Percentiles rank a stretch among this genome's conserved stretches.
phyloP scores from a whole-genome alignment of 2,329 filamentous ascomycete genomes.

The Hansfordia pulvinata region DNA sequence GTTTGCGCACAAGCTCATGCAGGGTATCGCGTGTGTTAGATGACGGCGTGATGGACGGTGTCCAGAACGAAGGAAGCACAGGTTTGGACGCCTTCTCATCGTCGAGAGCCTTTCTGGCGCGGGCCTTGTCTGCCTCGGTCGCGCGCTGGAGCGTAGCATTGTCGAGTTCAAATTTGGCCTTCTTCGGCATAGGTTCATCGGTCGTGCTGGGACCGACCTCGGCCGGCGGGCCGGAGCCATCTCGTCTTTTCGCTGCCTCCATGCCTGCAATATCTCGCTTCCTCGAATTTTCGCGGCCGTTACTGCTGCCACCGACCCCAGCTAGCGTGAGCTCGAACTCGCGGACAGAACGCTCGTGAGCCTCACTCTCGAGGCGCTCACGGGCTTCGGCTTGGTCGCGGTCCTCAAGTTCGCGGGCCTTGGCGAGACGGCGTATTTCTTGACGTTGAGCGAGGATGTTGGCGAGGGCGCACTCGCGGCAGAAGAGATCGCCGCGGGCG shows the following conservation, averaged over 20 bases:
- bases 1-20: slow-evolving; percentile 41
- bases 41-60: slow-evolving; percentile 67
- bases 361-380: slow-evolving; percentile 53
- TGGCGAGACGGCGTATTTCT: slow-evolving; percentile 75
- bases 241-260: slow-evolving; percentile 20
- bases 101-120: slow-evolving; percentile 56
- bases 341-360: slow-evolving; percentile 52
- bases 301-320: slow-evolving; percentile 33
- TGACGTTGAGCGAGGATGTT: slow-evolving; percentile 87
- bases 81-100: slow-evolving; percentile 59
- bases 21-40: slow-evolving; percentile 44
- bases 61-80: slow-evolving; percentile 80
- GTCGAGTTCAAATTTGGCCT: slow-evolving; percentile 73
- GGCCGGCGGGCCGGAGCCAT: slow-evolving; percentile 10
- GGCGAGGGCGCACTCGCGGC: slow-evolving; percentile 79
- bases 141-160: slow-evolving; percentile 62
- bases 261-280: slow-evolving; percentile 15
- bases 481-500: slow-evolving; percentile 81
- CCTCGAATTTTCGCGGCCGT: slow-evolving; percentile 22
- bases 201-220: slow-evolving; percentile 1
- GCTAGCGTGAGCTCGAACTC: slow-evolving; percentile 82
- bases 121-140: slow-evolving; percentile 54
- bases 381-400: slow-evolving; percentile 49
- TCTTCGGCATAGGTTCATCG: slow-evolving; percentile 26
- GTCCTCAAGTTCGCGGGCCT: slow-evolving; percentile 44